These are phyloP conservation scores for Brassica balearica DNA, from an alignment of 441 rosid genomes.

Conservation along the genomic window DNA sequence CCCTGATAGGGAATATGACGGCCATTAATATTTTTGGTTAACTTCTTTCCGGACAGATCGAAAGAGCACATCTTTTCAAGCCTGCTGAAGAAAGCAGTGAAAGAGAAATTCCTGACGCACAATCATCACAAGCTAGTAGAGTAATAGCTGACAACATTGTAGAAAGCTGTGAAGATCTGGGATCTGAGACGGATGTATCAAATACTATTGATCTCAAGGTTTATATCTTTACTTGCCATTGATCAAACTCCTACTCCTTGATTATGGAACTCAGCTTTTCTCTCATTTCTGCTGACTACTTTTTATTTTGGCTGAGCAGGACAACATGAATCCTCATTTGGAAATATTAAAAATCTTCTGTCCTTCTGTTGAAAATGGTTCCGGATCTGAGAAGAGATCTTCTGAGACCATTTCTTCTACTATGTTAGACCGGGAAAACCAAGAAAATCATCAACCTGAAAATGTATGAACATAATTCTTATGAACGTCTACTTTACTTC, in stretches of 20 bases:
- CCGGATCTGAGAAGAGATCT: slow-evolving; percentile 39
- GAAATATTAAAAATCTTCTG: slow-evolving; percentile 36
- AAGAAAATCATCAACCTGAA: slow-evolving; percentile 44
- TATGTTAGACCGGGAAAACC: slow-evolving; percentile 40
- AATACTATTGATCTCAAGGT: slow-evolving; percentile 49
- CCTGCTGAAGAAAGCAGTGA: slow-evolving; percentile 48
- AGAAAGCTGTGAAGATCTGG: slow-evolving; percentile 42
- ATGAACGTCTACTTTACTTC: slow-evolving; percentile 10
- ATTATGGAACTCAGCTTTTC: slow-evolving; percentile 8
- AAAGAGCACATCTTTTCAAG: slow-evolving; percentile 62
- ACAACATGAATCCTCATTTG: slow-evolving; percentile 41
- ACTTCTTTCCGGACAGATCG: slow-evolving; percentile 63
- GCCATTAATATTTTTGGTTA: slow-evolving; percentile 34
- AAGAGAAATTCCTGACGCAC: slow-evolving; percentile 37
- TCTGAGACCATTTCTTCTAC: slow-evolving; percentile 43
- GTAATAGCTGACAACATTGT: slow-evolving; percentile 45
- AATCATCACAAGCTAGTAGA: slow-evolving; percentile 42
- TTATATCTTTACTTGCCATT: slow-evolving; percentile 16
- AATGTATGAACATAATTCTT: slow-evolving; percentile 46
- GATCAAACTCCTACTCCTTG: neutral
- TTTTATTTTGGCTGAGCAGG: slow-evolving; percentile 42
- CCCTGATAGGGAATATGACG: slow-evolving; percentile 20
- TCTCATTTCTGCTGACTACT: neutral
- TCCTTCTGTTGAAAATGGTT: slow-evolving; percentile 44
- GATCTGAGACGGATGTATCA: slow-evolving; percentile 36